Base-by-base conservation (phyloP, 2,329 filamentous ascomycete species). In the Phyllachora maydis region DNA sequence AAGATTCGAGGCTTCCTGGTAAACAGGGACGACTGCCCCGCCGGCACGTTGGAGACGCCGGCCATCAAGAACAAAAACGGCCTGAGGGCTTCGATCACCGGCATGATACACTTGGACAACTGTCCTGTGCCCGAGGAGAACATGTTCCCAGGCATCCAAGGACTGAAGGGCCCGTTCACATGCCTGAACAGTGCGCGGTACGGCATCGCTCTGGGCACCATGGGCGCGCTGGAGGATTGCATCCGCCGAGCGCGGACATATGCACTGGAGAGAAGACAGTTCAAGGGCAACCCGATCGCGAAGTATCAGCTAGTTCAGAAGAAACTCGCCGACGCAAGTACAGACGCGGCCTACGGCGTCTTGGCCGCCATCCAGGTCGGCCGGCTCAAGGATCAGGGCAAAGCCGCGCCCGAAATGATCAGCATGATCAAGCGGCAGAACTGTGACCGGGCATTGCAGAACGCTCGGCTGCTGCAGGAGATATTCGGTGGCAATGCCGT, bases 401-500 rank as follows among this genome's bases (percentile, higher is more conserved):
- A 81, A 47, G 69, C 65, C 13, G 71, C 75, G 3, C 83, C 88
- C 5, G 88, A 98, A 55, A 95, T 95, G 85, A 91, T 98, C 39
- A 71, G 65, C 45, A 65, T 98, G 78, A 71, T 95, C 43, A 98
- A 98, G 64, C 63, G 88, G 35, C 83, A 95, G 54, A 98, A 98
- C 50, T 98, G 88, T 48, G 88, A 98, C 49, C 59, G 73, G 24
- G 88, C 88, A 10, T 54, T 98, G 38, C 54, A 65, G 15, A 82
- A 85, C 34, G 70, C 82, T 11, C 63, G 88, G 34, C 55, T 61
- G 42, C 55, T 98, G 30, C 88, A 98, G 49, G 88, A 98, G 54
- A 66, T 98, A 12, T 93, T 98, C 52, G 88, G 88, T 28, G 88
- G 88, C 15, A 98, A 98, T 42, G 88, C 88, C n/a, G 81, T 88